A percentile compares a stretch with the other conserved stretches of the same genome.
Evolutionary conservation across 75 land plant species (phyloP).

Genomic region (Picea sitchensis): DNA sequence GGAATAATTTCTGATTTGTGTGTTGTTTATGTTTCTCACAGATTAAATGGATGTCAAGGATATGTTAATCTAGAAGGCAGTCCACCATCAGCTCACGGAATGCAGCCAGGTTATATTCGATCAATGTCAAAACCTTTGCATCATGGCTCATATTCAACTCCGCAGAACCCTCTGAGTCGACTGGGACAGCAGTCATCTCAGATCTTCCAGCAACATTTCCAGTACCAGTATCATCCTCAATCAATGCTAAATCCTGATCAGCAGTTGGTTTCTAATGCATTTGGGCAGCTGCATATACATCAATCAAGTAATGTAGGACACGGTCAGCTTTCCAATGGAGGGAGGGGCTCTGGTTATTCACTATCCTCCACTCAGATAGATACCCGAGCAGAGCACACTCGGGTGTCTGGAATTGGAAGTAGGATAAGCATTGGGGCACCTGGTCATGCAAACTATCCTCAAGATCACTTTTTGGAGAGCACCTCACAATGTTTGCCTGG

Average conservation of each 20-base stretch:
- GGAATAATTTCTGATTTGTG: neutral
- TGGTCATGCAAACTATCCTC: slow-evolving; percentile 21
- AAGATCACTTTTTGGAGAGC: slow-evolving; percentile 19
- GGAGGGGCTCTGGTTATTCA: neutral
- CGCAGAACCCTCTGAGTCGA: slow-evolving; percentile 45
- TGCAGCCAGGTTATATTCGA: slow-evolving; percentile 10
- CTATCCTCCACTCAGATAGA: slow-evolving; percentile 5
- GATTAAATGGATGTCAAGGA: slow-evolving; percentile 30
- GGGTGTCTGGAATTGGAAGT: slow-evolving; percentile 1
- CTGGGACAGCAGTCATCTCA: slow-evolving; percentile 37
- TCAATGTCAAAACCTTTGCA: slow-evolving; percentile 29
- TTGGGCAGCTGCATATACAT: neutral
- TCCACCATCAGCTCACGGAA: slow-evolving; percentile 27
- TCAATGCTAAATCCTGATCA: slow-evolving; percentile 15
- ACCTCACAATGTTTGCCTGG: slow-evolving; percentile 17
- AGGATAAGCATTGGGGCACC: slow-evolving; percentile 1
- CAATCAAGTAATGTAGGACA: neutral
- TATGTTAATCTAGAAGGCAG: slow-evolving; percentile 32
- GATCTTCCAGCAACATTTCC: slow-evolving; percentile 19
- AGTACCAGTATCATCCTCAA: slow-evolving; percentile 5
- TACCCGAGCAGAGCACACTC: slow-evolving; percentile 2
- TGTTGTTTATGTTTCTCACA: slow-evolving; percentile 15
- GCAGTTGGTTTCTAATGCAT: slow-evolving; percentile 4
- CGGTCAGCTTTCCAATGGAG: slow-evolving; percentile 4
- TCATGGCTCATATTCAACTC: slow-evolving; percentile 20